Evolutionary conservation across 1,139 yeast species (phyloP).

Genomic region (Groenewaldozyma sp.): DNA sequence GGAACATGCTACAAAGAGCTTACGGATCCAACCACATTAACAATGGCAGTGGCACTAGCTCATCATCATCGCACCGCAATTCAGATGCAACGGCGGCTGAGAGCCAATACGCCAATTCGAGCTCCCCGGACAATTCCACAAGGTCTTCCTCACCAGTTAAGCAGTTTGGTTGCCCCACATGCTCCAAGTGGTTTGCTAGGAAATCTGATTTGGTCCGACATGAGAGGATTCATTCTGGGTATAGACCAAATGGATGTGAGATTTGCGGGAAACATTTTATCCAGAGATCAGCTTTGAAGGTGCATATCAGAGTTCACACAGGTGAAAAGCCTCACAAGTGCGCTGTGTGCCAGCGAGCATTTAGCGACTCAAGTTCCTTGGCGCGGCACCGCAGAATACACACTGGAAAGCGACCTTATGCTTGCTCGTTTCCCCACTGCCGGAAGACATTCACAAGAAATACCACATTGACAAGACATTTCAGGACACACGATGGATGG

Average conservation of each 20-base stretch:
- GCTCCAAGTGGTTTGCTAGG: constrained; percentile 40
- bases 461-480: constrained; percentile 62
- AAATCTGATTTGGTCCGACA: constrained; percentile 63
- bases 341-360: constrained; percentile 29
- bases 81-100: too few species aligned
- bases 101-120: too few species aligned
- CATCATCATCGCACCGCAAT: too few species aligned
- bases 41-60: too few species aligned
- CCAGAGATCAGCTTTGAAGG: constrained; percentile 61
- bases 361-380: constrained; percentile 34
- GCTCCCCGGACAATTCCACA: too few species aligned
- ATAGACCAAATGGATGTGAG: constrained; percentile 37
- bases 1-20: too few species aligned
- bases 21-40: too few species aligned
- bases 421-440: constrained; percentile 61
- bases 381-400: constrained; percentile 35
- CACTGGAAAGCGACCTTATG: constrained; percentile 54
- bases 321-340: constrained; percentile 53
- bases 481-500: constrained; percentile 44
- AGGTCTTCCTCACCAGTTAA: too few species aligned
- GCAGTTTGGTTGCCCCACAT: constrained; percentile 21
- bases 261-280: constrained; percentile 48
- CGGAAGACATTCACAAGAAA: constrained; percentile 55
- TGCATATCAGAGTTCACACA: constrained; percentile 72
- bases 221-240: constrained; percentile 79